Percentiles rank a stretch among this genome's conserved stretches.
These are phyloP conservation scores for Kokia cookei DNA, from an alignment of 441 rosid species.

Conservation along the genomic window DNA sequence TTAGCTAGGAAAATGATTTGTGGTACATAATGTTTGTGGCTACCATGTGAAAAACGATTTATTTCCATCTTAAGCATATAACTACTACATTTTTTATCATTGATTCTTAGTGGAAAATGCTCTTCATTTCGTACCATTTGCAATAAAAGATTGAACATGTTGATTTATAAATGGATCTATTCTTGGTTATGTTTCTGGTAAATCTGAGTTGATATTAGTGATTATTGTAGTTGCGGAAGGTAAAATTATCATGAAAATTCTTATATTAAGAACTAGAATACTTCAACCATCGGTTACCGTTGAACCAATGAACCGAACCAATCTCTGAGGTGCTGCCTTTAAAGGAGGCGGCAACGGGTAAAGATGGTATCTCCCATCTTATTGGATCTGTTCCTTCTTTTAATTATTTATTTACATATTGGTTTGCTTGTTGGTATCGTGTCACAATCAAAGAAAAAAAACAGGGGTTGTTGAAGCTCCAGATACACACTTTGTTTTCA, in stretches of 20 bases:
- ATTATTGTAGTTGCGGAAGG: too few species aligned
- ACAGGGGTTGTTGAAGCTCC: not conserved
- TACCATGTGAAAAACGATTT: not conserved
- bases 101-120: not conserved
- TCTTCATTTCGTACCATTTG: not conserved
- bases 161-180: not conserved
- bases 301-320: too few species aligned
- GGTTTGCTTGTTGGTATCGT: too few species aligned
- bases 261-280: too few species aligned
- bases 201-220: too few species aligned
- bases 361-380: not conserved
- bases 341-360: conserved; percentile 6
- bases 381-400: conserved; percentile 4
- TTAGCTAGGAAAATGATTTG: not conserved
- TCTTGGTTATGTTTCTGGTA: not conserved
- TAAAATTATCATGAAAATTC: too few species aligned
- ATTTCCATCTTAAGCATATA: not conserved
- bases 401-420: too few species aligned
- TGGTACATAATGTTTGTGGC: not conserved
- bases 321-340: not conserved
- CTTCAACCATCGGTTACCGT: too few species aligned
- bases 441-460: not conserved
- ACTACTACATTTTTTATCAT: not conserved
- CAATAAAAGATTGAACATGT: not conserved
- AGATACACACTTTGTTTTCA: not conserved